Evolutionary conservation across 371 early-diverging fungal genomes (phyloP), one percentile per base, ranked within the genome.

Genomic region (Syncephalastrum contaminatum): DNA sequence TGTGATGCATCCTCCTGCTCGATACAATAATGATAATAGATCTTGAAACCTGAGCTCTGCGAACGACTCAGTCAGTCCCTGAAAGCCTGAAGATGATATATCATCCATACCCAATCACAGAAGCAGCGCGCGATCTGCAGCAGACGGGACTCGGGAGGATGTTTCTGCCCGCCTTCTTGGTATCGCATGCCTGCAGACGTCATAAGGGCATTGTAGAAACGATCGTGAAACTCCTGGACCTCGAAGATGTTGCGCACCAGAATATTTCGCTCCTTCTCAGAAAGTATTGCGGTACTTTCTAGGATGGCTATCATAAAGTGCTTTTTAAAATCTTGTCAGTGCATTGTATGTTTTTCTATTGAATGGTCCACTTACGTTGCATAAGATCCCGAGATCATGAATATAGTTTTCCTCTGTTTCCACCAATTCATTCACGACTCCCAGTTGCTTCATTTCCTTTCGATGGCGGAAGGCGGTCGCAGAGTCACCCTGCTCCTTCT

Each of bases 11-110:
- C 57, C 41, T 78, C 73, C 18, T 78, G 79, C 6, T 64, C 46
- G 8, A 73, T 63, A 47, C 79, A 72, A 25, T 73, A 78, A 7
- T 78, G 73, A 1, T 60, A 60, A 46, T 78, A 78, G 5, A 73
- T 56, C 10, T 70, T 62, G 53, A 78, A 69, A 24, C 59, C 59
- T 14, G 54, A 64, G 15, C 62, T 72, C 77, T 76, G 36, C 5
- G 36, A 30, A 30, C 36, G 12, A 30, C 36, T 30, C 36, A 10
- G 10, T 30, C 12, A 30, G 36, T 30, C 36, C 36, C 36, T 10
- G 36, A 30, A 12, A 12, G 10, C 36, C 10, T 2, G 10, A 12
- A 10, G 10, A 30, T 30, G 36, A 30, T 30, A 30, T 30, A 30
- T 30, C 36, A 2, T 0, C 16, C 49, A 60, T 67, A 75, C 75